Evolutionary conservation across 305 asterid species (phyloP).

Genomic region (Fraxinus sp.): DNA sequence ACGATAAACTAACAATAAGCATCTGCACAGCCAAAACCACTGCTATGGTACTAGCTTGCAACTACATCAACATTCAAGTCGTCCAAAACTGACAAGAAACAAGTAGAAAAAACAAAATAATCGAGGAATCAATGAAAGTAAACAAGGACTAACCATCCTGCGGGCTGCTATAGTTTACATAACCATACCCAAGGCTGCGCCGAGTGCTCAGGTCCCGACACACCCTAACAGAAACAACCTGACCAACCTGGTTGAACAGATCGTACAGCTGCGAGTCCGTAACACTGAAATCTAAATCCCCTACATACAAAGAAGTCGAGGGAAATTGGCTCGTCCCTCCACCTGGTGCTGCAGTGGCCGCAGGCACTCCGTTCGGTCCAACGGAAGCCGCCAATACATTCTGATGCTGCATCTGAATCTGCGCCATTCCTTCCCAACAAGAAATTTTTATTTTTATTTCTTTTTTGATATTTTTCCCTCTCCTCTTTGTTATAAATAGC

Average conservation of each 20-base stretch:
- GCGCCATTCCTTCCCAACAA: slow-evolving; percentile 31
- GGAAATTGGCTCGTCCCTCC: slow-evolving; percentile 26
- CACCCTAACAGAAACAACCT: slow-evolving; percentile 48
- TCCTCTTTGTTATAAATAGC: not conserved
- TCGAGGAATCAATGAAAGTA: not conserved
- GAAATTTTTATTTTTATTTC: not conserved
- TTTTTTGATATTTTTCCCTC: not conserved
- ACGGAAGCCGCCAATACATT: slow-evolving; percentile 17
- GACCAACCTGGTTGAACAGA: slow-evolving; percentile 44
- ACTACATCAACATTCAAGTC: not conserved
- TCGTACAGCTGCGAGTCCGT: slow-evolving; percentile 46
- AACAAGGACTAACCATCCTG: slow-evolving; percentile 36
- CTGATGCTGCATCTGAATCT: slow-evolving; percentile 37
- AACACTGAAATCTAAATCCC: slow-evolving; percentile 37
- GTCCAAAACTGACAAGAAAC: not conserved
- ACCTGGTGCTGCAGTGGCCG: slow-evolving; percentile 8
- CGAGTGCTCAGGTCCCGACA: slow-evolving; percentile 39
- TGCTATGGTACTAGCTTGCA: not conserved
- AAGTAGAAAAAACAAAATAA: not conserved
- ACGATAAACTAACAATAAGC: not conserved
- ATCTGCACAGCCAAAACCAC: not conserved
- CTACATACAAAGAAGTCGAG: slow-evolving; percentile 42
- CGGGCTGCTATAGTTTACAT: slow-evolving; percentile 40
- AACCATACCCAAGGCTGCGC: slow-evolving; percentile 46
- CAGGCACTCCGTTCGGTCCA: slow-evolving; percentile 34